Evolutionary conservation across 371 early-diverging fungal genomes (phyloP).

Genomic region (Syncephalastrum monosporum): DNA sequence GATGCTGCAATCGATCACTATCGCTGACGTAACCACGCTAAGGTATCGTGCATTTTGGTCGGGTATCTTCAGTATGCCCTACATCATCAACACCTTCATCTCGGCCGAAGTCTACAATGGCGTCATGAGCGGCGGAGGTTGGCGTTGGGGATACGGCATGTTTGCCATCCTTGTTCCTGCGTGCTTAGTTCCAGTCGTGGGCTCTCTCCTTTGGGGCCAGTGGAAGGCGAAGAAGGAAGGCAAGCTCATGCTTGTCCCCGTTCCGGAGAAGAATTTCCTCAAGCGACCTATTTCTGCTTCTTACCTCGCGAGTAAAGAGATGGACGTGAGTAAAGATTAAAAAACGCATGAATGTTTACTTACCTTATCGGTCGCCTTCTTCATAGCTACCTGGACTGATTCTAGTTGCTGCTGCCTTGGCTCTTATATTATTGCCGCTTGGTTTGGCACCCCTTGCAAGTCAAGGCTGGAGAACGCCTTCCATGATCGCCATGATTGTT

Average conservation of each 20-base stretch:
- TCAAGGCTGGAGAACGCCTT: constrained; percentile 20
- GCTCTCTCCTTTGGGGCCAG: constrained; percentile 16
- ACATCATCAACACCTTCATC: constrained; percentile 14
- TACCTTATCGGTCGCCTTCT: background rate
- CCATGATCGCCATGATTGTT: constrained; percentile 21
- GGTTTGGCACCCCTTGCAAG: constrained; percentile 13
- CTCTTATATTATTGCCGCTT: constrained; percentile 17
- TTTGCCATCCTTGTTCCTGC: constrained; percentile 22
- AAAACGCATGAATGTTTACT: background rate
- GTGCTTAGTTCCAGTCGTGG: constrained; percentile 16
- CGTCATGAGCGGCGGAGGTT: constrained; percentile 11
- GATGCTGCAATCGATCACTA: no score
- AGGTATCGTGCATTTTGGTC: constrained; percentile 18
- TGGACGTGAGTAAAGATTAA: constrained; percentile 13
- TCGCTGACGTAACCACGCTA: constrained; percentile 14
- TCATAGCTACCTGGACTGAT: constrained; percentile 18
- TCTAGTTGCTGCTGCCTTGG: constrained; percentile 17
- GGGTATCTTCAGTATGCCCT: constrained; percentile 19
- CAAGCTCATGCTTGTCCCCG: background rate
- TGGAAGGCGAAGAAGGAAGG: constrained; percentile 15
- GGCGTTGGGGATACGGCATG: constrained; percentile 26
- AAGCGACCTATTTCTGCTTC: constrained; percentile 14
- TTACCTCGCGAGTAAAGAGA: constrained; percentile 5
- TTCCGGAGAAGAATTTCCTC: constrained; percentile 15
- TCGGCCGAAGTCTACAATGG: constrained; percentile 11